Evolutionary conservation across 1,284 basidiomycete species (phyloP).

Genomic region (Austroboletus novae-zelandiae): DNA sequence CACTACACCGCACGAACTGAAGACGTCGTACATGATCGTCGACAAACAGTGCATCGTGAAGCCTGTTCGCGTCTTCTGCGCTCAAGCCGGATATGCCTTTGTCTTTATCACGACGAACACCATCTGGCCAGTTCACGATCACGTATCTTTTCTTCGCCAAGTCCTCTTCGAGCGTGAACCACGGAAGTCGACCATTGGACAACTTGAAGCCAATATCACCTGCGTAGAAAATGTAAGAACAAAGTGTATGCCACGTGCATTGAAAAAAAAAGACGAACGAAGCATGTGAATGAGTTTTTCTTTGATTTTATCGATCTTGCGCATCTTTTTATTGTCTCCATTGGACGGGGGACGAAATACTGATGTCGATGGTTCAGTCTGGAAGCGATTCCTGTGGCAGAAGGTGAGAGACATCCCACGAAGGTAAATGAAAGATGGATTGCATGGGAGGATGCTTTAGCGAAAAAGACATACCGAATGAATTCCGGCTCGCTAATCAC

Average conservation of each 20-base stretch:
- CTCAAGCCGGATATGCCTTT: background rate
- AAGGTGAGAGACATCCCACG: too few species aligned
- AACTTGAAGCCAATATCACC: too few species aligned
- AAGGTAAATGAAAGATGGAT: too few species aligned
- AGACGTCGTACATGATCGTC: background rate
- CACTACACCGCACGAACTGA: background rate
- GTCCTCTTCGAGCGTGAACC: conserved; percentile 6
- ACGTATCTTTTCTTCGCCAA: too few species aligned
- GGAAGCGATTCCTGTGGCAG: too few species aligned
- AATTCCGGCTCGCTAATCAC: background rate
- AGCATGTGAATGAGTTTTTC: too few species aligned
- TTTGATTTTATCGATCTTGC: background rate
- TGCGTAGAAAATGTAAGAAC: background rate
- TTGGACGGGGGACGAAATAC: too few species aligned
- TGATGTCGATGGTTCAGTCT: too few species aligned
- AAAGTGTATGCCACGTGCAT: background rate
- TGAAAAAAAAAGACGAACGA: conserved; percentile 3
- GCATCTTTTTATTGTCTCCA: background rate
- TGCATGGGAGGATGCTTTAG: too few species aligned
- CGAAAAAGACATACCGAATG: background rate
- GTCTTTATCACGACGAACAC: background rate
- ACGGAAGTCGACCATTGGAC: conserved; percentile 3
- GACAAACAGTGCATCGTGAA: conserved; percentile 2
- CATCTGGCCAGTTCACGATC: too few species aligned
- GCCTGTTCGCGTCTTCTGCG: background rate